phyloP scores from a whole-genome alignment of 805 yeast genomes.

The Saitoella complicata region DNA sequence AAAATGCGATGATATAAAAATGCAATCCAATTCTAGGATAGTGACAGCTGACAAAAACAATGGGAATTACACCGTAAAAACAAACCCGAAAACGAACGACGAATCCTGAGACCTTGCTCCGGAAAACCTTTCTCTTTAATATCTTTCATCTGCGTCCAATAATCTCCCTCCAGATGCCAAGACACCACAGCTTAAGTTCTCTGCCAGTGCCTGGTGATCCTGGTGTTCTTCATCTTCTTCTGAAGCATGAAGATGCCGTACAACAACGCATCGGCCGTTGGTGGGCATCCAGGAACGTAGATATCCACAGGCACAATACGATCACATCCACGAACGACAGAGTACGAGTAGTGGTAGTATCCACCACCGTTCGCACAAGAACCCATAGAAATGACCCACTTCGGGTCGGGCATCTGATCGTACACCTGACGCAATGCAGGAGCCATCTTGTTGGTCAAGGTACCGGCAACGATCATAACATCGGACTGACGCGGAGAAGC shows the following conservation, averaged over 20 bases:
- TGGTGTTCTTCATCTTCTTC: constrained; percentile 73
- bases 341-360: constrained; percentile 75
- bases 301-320: constrained; percentile 77
- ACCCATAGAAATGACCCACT: constrained; percentile 92
- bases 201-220: constrained; percentile 48
- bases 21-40: no score
- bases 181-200: constrained; percentile 1
- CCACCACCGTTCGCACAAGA: constrained; percentile 93
- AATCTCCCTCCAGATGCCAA: no score
- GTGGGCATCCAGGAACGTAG: constrained; percentile 88
- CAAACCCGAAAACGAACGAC: no score
- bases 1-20: no score
- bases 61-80: no score
- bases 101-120: no score
- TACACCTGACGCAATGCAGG: constrained; percentile 85
- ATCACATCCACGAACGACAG: constrained; percentile 83
- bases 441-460: constrained; percentile 83
- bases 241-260: constrained; percentile 80
- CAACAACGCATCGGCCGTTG: constrained; percentile 80
- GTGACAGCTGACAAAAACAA: no score
- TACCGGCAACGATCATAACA: constrained; percentile 84
- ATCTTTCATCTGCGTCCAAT: no score
- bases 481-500: constrained; percentile 88
- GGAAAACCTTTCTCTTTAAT: no score
- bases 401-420: constrained; percentile 88